Conservation (phyloP, 2,329 filamentous ascomycete genomes). For the Leptographium galeiforme region DNA sequence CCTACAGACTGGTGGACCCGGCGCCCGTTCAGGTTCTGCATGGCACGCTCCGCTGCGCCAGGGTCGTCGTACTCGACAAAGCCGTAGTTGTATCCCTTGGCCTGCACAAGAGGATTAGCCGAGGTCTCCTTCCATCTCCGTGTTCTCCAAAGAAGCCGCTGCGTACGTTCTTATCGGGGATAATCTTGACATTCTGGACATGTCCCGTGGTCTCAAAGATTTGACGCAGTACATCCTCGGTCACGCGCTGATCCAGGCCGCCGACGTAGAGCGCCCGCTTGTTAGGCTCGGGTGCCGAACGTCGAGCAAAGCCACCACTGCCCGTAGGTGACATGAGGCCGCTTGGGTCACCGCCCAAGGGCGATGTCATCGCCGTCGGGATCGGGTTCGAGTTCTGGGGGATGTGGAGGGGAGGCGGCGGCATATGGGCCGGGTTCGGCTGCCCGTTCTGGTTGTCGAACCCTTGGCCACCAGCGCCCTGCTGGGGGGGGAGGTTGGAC, state of each 20-base stretch:
- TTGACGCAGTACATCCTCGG: constrained; percentile 89
- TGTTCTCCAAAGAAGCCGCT: background rate
- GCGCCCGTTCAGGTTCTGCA: constrained; percentile 92
- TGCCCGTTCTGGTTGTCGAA: constrained; percentile 68
- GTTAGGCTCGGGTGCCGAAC: constrained; percentile 93
- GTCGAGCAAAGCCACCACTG: constrained; percentile 67
- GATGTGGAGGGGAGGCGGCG: constrained; percentile 82
- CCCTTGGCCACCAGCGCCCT: constrained; percentile 57
- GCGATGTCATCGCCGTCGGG: constrained; percentile 81
- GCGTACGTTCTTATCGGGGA: constrained; percentile 97
- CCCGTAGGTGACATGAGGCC: constrained; percentile 76
- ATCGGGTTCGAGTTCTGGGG: constrained; percentile 94
- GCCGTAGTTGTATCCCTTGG: constrained; percentile 96
- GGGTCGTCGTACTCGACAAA: constrained; percentile 99
- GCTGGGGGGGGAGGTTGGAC: constrained; percentile 55
- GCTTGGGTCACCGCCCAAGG: constrained; percentile 52
- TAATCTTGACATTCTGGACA: constrained; percentile 98
- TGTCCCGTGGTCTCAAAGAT: constrained; percentile 99
- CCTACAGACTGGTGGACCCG: constrained; percentile 88
- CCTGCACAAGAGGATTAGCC: constrained; percentile 32
- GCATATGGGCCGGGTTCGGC: constrained; percentile 63
- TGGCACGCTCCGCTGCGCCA: constrained; percentile 87
- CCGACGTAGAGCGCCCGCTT: constrained; percentile 96
- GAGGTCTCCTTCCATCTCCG: background rate
- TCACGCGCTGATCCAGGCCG: constrained; percentile 85